A percentile compares a stretch with the other conserved stretches of the same genome.
Conservation (phyloP, 2,329 filamentous ascomycete species). For the Fusarium annulatum region DNA sequence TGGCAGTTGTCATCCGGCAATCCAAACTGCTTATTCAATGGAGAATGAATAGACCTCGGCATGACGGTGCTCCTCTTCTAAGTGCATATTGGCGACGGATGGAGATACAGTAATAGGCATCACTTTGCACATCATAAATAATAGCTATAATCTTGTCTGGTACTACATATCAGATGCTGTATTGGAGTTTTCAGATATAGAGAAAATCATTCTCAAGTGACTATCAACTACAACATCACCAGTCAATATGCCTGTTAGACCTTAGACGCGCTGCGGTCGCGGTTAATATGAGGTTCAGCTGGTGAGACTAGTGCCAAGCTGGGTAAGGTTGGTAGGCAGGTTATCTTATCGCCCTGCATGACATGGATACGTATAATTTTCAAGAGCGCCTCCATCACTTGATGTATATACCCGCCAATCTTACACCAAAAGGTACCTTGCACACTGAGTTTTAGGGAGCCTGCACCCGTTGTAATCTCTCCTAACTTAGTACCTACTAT, state of each 20-base stretch:
- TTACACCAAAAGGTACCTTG: slow-evolving; percentile 16
- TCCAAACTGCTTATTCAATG: not conserved
- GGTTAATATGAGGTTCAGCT: not conserved
- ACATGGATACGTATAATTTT: slow-evolving; percentile 21
- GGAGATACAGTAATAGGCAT: not conserved
- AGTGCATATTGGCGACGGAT: not conserved
- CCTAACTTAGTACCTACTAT: not conserved
- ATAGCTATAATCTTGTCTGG: no score
- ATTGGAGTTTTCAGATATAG: not conserved
- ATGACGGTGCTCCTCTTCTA: slow-evolving; percentile 16
- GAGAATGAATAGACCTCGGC: slow-evolving; percentile 38
- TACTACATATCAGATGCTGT: not conserved
- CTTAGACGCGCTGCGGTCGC: not conserved
- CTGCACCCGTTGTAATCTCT: slow-evolving; percentile 32
- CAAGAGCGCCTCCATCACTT: not conserved
- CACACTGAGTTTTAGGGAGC: slow-evolving; percentile 1
- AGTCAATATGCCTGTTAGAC: not conserved
- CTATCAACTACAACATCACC: not conserved
- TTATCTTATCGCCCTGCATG: slow-evolving; percentile 40
- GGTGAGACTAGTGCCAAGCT: not conserved
- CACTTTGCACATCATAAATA: not conserved
- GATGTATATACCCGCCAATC: slow-evolving; percentile 25
- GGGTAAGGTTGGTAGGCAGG: not conserved
- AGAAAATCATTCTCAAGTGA: not conserved
- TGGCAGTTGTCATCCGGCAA: slow-evolving; percentile 25